Percentiles rank a stretch among this genome's conserved stretches.
Conservation (phyloP, 306 rosid species). For the Casuarina cunninghamiana region DNA sequence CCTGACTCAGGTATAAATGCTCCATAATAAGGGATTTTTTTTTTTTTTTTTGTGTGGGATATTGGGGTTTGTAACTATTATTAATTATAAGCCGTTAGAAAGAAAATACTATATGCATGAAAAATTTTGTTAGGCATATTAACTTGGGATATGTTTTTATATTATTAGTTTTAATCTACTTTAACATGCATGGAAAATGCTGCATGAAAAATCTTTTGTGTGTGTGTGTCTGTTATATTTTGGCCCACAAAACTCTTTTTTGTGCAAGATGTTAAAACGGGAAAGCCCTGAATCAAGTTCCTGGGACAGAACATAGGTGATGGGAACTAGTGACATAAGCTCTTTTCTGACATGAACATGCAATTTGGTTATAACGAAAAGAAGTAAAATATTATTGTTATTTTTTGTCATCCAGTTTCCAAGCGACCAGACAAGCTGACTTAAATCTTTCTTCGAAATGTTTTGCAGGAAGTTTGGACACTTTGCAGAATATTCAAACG, state of each 20-base stretch:
- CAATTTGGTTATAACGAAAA: neutral
- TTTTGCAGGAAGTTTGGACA: constrained; percentile 91
- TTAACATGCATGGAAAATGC: too few relatives aligned
- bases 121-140: too few relatives aligned
- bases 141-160: too few relatives aligned
- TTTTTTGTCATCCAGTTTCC: neutral
- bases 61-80: too few relatives aligned
- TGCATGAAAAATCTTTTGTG: too few relatives aligned
- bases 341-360: neutral
- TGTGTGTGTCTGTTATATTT: neutral
- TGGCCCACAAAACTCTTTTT: neutral
- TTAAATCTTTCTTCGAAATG: neutral
- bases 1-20: too few relatives aligned
- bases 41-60: too few relatives aligned
- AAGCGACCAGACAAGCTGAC: neutral
- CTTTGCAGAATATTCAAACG: constrained; percentile 83
- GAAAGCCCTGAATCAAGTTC: neutral
- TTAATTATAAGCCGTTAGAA: too few relatives aligned
- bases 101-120: too few relatives aligned
- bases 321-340: neutral
- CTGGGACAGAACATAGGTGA: neutral
- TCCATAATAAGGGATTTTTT: too few relatives aligned
- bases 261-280: neutral
- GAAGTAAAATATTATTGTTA: neutral
- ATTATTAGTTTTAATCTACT: too few relatives aligned